Evolutionary conservation across 2,329 filamentous ascomycete species (phyloP).

Genomic region (Neofusicoccum laricinum): DNA sequence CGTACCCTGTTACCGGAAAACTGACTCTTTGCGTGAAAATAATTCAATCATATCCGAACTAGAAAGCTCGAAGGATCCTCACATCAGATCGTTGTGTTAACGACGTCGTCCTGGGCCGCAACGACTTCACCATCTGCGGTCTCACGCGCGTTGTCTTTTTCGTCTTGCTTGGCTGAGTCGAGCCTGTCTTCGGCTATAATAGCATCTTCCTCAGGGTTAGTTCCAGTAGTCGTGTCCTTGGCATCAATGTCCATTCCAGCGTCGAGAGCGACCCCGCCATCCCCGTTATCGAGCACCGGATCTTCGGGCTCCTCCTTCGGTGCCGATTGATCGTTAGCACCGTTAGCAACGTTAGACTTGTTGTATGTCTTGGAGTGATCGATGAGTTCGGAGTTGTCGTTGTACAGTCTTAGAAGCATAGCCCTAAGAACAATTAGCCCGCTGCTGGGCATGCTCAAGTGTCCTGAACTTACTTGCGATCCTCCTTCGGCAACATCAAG

Average conservation of each 20-base stretch:
- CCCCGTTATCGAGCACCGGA: neutral
- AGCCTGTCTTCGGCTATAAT: conserved; percentile 5
- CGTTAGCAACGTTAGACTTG: conserved; percentile 22
- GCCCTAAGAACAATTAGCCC: conserved; percentile 47
- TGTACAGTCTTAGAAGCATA: conserved; percentile 87
- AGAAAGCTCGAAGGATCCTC: neutral
- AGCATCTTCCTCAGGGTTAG: neutral
- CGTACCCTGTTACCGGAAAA: neutral
- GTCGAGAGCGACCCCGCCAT: neutral
- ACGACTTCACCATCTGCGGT: conserved; percentile 10
- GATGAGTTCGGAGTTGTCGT: conserved; percentile 80
- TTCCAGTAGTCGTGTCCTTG: neutral
- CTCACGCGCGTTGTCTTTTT: conserved; percentile 1
- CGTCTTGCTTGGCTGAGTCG: conserved; percentile 6
- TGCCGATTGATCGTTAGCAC: neutral
- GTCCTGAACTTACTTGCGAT: conserved; percentile 55
- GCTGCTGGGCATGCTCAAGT: too few relatives aligned
- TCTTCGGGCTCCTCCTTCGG: neutral
- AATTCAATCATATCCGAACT: neutral
- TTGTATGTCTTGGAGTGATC: conserved; percentile 53
- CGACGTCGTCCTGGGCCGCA: neutral
- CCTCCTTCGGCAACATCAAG: conserved; percentile 97
- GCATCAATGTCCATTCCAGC: conserved; percentile 2
- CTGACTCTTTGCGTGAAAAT: neutral
- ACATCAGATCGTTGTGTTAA: conserved; percentile 11